Evolutionary conservation across 176 grass and related monocot species (phyloP), one percentile per base, ranked within the genome.

Genomic region (Rhipidocladum racemiflorum): DNA sequence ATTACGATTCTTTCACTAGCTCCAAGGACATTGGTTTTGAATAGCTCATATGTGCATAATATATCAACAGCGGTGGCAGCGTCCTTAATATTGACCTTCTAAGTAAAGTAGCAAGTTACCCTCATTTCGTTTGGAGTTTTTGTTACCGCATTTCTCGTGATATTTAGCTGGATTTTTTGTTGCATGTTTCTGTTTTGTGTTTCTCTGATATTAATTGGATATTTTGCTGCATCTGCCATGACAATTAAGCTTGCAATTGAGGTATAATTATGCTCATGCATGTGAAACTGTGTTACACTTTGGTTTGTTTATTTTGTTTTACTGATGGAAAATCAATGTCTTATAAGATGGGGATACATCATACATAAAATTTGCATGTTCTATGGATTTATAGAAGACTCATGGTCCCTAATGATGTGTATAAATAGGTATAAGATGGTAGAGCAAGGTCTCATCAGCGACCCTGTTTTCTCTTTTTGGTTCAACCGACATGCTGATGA

Each of bases 391-490:
- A 30, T 82, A 23, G 25, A 12, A 61, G 68, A 70, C 71, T n/a
- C 0, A 23, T 72, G 61, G 23, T 67, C 45, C 65, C 72, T 85
- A 55, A 89, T 77, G 64, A 18, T 55, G 11, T 30, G 28, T 18
- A 71, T 5, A 73, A 42, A 44, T 79, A 98, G 95, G 95, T 95
- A 95, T 49, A 91, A 91, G 35, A 93, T 99, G 85, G 45, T 99
- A 21, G 75, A 89, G 32, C 91, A 99, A 93, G 85, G 87, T 84
- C 87, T 99, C 36, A 68, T 93, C 65, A 85, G 83, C 11, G 87
- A 99, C 10, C 89, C 93, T 76, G 91, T 99, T 79, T 99, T 99
- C 83, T 99, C 96, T 9, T 99, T 99, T 73, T 99, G 96, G 96
- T 87, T 99, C 38, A 99, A 99, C 85, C 91, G 96, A 27, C 88